These are phyloP conservation scores for Calonectria naviculata DNA, from an alignment of 2,329 filamentous ascomycete species.

Conservation along the genomic window DNA sequence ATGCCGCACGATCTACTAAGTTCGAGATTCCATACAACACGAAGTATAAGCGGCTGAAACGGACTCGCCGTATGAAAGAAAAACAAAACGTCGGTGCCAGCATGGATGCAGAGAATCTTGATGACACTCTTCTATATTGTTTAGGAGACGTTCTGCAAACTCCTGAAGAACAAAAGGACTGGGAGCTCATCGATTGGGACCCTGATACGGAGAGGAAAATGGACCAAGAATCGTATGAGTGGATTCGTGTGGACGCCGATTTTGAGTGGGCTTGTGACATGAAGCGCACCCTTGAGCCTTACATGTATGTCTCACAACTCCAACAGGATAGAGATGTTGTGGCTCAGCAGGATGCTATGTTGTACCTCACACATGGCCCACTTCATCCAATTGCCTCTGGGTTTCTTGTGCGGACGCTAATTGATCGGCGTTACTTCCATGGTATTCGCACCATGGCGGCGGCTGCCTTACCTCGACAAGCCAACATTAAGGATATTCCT, in stretches of 20 bases:
- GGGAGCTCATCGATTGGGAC: conserved; percentile 90
- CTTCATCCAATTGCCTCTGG: conserved; percentile 87
- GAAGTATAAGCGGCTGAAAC: conserved; percentile 97
- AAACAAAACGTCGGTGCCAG: conserved; percentile 68
- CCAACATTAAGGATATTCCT: conserved; percentile 71
- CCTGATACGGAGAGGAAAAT: conserved; percentile 89
- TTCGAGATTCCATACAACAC: conserved; percentile 99
- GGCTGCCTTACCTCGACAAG: conserved; percentile 80
- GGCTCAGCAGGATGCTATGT: conserved; percentile 82
- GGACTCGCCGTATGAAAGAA: conserved; percentile 85
- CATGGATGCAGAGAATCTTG: conserved; percentile 71
- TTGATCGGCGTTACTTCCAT: conserved; percentile 93
- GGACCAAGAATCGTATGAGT: conserved; percentile 97
- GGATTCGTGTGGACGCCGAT: conserved; percentile 97
- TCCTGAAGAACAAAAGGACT: conserved; percentile 83
- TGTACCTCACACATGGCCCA: conserved; percentile 75
- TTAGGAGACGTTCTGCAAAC: conserved; percentile 90
- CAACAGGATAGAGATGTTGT: conserved; percentile 98
- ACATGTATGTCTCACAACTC: conserved; percentile 98
- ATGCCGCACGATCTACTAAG: conserved; percentile 76
- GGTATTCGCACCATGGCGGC: conserved; percentile 91
- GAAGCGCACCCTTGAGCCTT: conserved; percentile 83
- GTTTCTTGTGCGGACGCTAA: conserved; percentile 87
- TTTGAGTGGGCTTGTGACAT: conserved; percentile 97
- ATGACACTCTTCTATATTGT: conserved; percentile 89